Base-by-base conservation (phyloP, 1,284 basidiomycete species). In the Pisolithus thermaeus region DNA sequence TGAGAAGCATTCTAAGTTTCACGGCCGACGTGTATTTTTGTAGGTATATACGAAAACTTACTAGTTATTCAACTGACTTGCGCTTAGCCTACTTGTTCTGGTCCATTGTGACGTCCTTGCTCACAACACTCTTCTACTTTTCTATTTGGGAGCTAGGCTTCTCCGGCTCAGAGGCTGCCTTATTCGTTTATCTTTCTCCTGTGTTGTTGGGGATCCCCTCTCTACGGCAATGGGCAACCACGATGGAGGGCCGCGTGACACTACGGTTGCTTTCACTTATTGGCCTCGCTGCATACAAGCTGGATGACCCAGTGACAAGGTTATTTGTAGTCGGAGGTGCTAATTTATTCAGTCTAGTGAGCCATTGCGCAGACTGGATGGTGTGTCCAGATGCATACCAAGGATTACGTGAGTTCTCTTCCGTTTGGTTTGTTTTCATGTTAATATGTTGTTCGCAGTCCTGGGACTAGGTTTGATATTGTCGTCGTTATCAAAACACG, bases 41-140 rank as follows among this genome's bases (percentile, higher is more conserved):
- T 83, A 61, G 60, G 80, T 59, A 20, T 79, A 23, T 82, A 78
- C 61, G 64, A 74, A 12, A 68, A 75, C 76, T 58, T 50, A 76
- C 45, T 48, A 23, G 7, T 23, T 12, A 42, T 25, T 46, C 49
- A 11, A 48, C 35, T 42, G n/a, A 20, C 30, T 20, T 48, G 52
- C 35, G 39, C 53, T 52, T 61, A 92, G 92, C 88, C 1, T 90
- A 88, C 58, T 76, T 89, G 16, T 93, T 89, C 65, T 96, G 92
- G 92, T 90, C 93, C 0, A 76, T 90, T 39, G 82, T 91, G 61
- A 95, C 93, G 1, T 81, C 84, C 1, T 78, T 97, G 20, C 81
- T 87, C 8, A 85, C 90, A 0, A 87, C 87, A 36, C 78, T 97
- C 6, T 97, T 96, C 72, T 97, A 94, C 70, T 94, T 91, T 73